Evolutionary conservation across 83 land plant genomes (phyloP).

Genomic region (Thuja plicata): DNA sequence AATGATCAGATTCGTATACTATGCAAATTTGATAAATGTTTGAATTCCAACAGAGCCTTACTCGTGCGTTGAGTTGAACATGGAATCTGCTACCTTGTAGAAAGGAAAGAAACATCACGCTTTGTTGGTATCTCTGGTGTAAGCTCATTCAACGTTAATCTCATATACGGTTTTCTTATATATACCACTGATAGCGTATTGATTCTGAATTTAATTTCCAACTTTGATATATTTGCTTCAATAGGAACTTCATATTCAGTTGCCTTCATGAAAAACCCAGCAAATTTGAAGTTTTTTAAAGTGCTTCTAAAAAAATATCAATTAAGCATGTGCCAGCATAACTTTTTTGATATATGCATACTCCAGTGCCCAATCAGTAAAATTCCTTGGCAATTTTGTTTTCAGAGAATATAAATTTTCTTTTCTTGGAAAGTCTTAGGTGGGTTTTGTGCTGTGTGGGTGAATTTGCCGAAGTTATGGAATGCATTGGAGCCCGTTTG

Average conservation of each 20-base stretch:
- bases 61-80: background rate
- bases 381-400: background rate
- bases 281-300: no score
- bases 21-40: background rate
- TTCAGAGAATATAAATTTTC: background rate
- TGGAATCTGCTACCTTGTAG: background rate
- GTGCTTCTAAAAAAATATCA: background rate
- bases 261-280: background rate
- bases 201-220: no score
- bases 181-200: no score
- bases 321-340: background rate
- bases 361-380: background rate
- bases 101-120: background rate
- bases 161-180: background rate
- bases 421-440: background rate
- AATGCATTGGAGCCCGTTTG: background rate
- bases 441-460: background rate
- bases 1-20: background rate
- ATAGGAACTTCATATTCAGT: no score
- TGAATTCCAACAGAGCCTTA: background rate
- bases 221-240: background rate
- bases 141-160: background rate
- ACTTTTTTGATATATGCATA: background rate
- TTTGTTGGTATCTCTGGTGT: background rate
- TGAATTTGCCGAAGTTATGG: background rate